These are phyloP conservation scores for Conticribra guillardii DNA, from an alignment of 108 stramenopile genomes.

Conservation along the genomic window DNA sequence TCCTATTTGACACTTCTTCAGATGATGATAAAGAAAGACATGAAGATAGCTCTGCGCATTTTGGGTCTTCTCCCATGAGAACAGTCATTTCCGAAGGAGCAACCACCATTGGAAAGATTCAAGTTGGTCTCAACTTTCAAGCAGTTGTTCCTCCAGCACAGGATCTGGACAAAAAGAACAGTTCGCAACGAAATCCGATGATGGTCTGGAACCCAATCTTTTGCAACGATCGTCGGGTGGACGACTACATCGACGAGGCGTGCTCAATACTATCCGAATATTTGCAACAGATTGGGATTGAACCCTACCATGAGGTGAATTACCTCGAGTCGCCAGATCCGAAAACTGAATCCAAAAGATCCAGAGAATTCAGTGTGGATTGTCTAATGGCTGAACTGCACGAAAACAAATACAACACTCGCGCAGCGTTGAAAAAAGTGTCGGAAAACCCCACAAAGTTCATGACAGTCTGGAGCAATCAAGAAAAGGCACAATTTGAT, in stretches of 20 bases:
- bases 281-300: slow-evolving; percentile 41
- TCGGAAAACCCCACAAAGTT: slow-evolving; percentile 50
- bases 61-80: slow-evolving; percentile 24
- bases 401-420: slow-evolving; percentile 49
- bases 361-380: slow-evolving; percentile 67
- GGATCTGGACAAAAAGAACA: slow-evolving; percentile 20
- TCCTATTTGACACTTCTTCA: slow-evolving; percentile 7
- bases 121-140: slow-evolving; percentile 76
- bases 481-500: slow-evolving; percentile 74
- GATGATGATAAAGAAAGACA: slow-evolving; percentile 32
- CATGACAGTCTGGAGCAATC: slow-evolving; percentile 60
- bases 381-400: slow-evolving; percentile 57
- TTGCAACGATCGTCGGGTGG: slow-evolving; percentile 40
- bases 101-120: slow-evolving; percentile 59
- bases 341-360: slow-evolving; percentile 28
- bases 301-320: slow-evolving; percentile 40
- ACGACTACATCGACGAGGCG: slow-evolving; percentile 54
- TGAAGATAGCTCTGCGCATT: slow-evolving; percentile 20
- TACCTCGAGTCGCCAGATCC: slow-evolving; percentile 42
- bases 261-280: slow-evolving; percentile 51
- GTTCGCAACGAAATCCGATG: slow-evolving; percentile 49
- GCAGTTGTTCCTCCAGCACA: slow-evolving; percentile 53
- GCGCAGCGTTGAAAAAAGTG: slow-evolving; percentile 52
- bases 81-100: slow-evolving; percentile 58
- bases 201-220: slow-evolving; percentile 71